Base-by-base conservation (phyloP, 225 moss, liverwort and hornwort genomes). In the Pseudisothecium myosuroides region DNA sequence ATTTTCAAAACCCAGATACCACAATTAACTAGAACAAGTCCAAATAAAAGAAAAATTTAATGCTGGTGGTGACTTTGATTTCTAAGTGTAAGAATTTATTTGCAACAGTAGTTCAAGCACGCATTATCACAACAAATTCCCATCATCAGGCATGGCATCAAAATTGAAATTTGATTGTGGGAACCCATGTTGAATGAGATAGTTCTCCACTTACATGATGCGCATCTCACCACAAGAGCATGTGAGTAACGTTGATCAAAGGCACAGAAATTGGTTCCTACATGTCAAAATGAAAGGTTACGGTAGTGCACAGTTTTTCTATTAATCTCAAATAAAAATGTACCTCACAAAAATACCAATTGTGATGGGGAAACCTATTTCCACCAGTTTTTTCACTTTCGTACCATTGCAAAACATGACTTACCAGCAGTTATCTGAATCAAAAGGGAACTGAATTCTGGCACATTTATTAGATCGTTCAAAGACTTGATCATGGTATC, bases 361-460 rank as follows among this genome's bases (percentile, higher is more conserved):
- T 28, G 22, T 43, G 62, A 61, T 52, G 60, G 32, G 41, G 43
- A 68, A 67, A 59, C 31, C 63, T 34, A 13, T 41, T 26, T 63
- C 50, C 62, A 45, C 64, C 65, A 58, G 29, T 4, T 43, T 69
- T 85, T 43, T 37, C 56, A n/a, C 56, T 79, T 11, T 27, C 27
- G 11, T 11, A 58, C 27, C 16, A 39, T 67, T 49, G 76, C 68
- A 68, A 45, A 62, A 72, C 27, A 54, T 45, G 80, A 61, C 92
- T 82, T 89, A 94, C 92, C 92, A 27, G 88, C 90, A 87, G 89
- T 90, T 52, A 89, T 87, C 82, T 94, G 92, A 66, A 88, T 32
- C 54, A 93, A 52, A 77, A 94, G 83, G 17, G 89, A 83, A 50
- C 69, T 86, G 26, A 94, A 86, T 79, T 92, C 90, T 28, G 88